These are phyloP conservation scores for Apiospora arundinis DNA, from an alignment of 2,329 filamentous ascomycete species.

Conservation along the genomic window DNA sequence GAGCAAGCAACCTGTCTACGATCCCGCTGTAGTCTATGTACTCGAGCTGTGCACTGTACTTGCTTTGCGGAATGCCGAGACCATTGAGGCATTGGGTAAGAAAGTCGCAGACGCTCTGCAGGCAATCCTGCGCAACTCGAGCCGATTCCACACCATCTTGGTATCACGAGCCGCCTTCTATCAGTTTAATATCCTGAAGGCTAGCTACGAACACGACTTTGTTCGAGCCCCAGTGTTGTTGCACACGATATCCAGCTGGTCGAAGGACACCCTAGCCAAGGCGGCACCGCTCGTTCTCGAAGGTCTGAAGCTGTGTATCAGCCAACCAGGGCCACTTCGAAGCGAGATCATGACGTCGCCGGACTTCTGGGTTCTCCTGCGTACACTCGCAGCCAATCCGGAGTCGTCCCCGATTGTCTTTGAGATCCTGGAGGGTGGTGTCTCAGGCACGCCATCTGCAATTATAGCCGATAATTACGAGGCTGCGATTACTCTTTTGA, in stretches of 20 bases:
- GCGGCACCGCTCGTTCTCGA: slow-evolving; percentile 78
- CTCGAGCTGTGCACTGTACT: slow-evolving; percentile 88
- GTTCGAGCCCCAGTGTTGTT: slow-evolving; percentile 90
- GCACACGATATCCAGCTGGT: slow-evolving; percentile 88
- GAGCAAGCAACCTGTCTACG: slow-evolving; percentile 70
- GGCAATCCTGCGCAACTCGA: slow-evolving; percentile 78
- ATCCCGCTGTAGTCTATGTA: slow-evolving; percentile 87
- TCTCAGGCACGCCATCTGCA: slow-evolving; percentile 75
- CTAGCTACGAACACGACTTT: slow-evolving; percentile 90
- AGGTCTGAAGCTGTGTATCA: slow-evolving; percentile 81
- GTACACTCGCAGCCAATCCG: slow-evolving; percentile 71
- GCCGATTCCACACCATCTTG: slow-evolving; percentile 81
- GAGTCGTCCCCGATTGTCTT: slow-evolving; percentile 82
- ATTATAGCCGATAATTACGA: slow-evolving; percentile 97
- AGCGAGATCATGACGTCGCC: slow-evolving; percentile 96
- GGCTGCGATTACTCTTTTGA: slow-evolving; percentile 80
- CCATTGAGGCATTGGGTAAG: slow-evolving; percentile 76
- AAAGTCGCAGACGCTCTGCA: slow-evolving; percentile 82
- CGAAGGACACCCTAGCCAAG: slow-evolving; percentile 76
- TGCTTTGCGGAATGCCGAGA: slow-evolving; percentile 76
- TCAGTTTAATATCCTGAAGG: slow-evolving; percentile 78
- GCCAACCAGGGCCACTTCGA: slow-evolving; percentile 76
- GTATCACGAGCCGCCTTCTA: slow-evolving; percentile 88
- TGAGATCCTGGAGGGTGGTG: slow-evolving; percentile 80
- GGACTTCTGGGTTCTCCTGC: slow-evolving; percentile 94